These are phyloP conservation scores for Astrothelium subdiscretum DNA, from an alignment of 495 filamentous ascomycete species.

Conservation along the genomic window DNA sequence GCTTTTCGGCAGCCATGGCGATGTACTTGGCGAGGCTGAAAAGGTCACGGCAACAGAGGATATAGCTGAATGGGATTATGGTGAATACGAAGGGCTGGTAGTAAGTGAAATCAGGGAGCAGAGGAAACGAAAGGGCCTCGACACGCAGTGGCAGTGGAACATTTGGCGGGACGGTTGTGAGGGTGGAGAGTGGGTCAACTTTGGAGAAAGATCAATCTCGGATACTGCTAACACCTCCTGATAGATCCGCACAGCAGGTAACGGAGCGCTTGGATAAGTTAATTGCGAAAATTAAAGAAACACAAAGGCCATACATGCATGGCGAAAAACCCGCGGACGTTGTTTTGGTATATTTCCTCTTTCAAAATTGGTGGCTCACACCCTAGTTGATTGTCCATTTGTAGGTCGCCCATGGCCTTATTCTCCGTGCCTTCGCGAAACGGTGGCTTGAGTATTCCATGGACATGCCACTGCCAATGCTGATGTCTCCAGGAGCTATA, in stretches of 20 bases:
- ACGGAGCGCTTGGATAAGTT: constrained; percentile 57
- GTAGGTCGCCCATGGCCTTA: constrained; percentile 66
- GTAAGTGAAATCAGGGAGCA: constrained; percentile 15
- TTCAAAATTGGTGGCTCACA: neutral
- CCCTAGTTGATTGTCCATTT: neutral
- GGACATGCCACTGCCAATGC: constrained; percentile 50
- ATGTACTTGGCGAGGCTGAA: neutral
- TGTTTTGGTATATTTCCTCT: constrained; percentile 32
- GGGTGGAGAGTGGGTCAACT: constrained; percentile 45
- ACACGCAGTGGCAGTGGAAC: constrained; percentile 50
- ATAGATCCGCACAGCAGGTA: constrained; percentile 53
- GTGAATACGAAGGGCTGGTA: constrained; percentile 24
- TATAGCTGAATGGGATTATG: constrained; percentile 26
- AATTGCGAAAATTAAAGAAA: constrained; percentile 57
- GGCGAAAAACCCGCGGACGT: constrained; percentile 46
- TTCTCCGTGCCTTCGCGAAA: constrained; percentile 81
- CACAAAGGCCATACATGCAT: constrained; percentile 41
- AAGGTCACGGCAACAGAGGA: constrained; percentile 15
- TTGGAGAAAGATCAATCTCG: neutral
- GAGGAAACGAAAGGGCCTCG: constrained; percentile 30
- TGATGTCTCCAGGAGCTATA: constrained; percentile 76
- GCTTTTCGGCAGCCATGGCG: constrained; percentile 5
- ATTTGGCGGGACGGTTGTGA: constrained; percentile 81
- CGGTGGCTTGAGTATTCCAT: constrained; percentile 67
- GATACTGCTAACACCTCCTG: neutral